Evolutionary conservation across 2,329 filamentous ascomycete species (phyloP).

Genomic region (Ascochyta clinopodiicola): DNA sequence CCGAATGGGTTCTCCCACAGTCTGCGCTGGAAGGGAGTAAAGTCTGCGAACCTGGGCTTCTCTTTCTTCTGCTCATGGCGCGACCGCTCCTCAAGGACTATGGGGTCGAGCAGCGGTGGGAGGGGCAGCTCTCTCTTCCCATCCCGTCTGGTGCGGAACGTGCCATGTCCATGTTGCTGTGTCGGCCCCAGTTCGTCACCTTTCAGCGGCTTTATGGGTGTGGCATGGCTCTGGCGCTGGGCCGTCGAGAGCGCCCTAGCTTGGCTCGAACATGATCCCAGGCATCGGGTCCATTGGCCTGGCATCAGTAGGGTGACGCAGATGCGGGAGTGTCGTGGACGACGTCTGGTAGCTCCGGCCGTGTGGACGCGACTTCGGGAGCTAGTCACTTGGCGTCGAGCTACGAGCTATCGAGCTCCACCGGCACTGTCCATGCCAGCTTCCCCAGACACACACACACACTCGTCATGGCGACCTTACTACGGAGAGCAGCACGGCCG

Average conservation of each 20-base stretch:
- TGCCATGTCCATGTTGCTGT: conserved; percentile 40
- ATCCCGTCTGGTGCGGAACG: conserved; percentile 43
- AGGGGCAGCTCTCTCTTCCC: conserved; percentile 51
- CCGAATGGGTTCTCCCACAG: conserved; percentile 70
- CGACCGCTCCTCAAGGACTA: conserved; percentile 45
- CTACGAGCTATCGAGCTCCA: conserved; percentile 9
- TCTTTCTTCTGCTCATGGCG: conserved; percentile 51
- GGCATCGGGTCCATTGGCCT: conserved; percentile 28
- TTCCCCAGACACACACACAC: conserved; percentile 17
- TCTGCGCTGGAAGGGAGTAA: conserved; percentile 62
- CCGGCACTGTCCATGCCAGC: conserved; percentile 7
- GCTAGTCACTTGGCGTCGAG: conserved; percentile 21
- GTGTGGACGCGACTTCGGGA: conserved; percentile 27
- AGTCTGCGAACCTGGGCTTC: conserved; percentile 49
- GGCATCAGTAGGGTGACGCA: conserved; percentile 33
- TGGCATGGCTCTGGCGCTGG: conserved; percentile 22
- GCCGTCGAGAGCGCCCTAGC: conserved; percentile 11
- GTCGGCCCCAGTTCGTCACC: conserved; percentile 39
- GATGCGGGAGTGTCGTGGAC: conserved; percentile 5
- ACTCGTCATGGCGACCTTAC: conserved; percentile 40
- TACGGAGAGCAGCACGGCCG: conserved; percentile 35
- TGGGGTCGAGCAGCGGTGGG: conserved; percentile 57
- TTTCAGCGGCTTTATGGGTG: conserved; percentile 9
- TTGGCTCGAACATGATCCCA: conserved; percentile 26
- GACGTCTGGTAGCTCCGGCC: conserved; percentile 13